Conservation (phyloP, 192 early-diverging fungal species). For the Lobulomyces angularis region DNA sequence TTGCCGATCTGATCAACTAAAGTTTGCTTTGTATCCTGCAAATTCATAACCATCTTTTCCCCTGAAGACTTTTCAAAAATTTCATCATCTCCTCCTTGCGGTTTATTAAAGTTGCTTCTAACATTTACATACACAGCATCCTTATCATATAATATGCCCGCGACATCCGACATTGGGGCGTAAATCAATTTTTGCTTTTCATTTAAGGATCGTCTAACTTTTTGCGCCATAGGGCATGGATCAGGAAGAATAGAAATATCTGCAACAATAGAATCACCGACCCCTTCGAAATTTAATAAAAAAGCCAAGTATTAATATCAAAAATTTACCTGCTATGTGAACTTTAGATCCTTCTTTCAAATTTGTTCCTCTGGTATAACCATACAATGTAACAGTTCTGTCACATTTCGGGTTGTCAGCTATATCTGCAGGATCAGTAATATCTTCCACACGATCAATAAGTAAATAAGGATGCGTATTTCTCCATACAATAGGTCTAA, state of each 20-base stretch:
- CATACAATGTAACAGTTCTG: conserved; percentile 87
- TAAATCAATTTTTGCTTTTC: conserved; percentile 95
- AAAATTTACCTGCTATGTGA: neutral
- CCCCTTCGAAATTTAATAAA: conserved; percentile 87
- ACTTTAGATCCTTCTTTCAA: conserved; percentile 70
- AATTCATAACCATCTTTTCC: conserved; percentile 81
- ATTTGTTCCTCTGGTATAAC: conserved; percentile 90
- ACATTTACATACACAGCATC: conserved; percentile 98
- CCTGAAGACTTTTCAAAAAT: conserved; percentile 39
- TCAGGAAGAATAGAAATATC: conserved; percentile 72
- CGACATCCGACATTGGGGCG: conserved; percentile 96
- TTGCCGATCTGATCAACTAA: conserved; percentile 55
- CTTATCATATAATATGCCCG: conserved; percentile 97
- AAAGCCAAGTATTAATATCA: neutral
- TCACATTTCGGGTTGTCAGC: conserved; percentile 72
- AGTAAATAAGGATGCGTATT: conserved; percentile 96
- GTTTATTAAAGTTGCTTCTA: conserved; percentile 65
- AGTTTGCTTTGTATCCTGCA: conserved; percentile 74
- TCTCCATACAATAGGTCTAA: conserved; percentile 92
- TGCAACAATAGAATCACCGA: conserved; percentile 70
- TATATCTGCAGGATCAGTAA: conserved; percentile 82
- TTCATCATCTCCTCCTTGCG: conserved; percentile 23
- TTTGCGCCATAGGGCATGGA: conserved; percentile 95
- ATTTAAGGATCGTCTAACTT: conserved; percentile 73
- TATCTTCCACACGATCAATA: conserved; percentile 91